A percentile compares a stretch with the other conserved stretches of the same genome.
These are phyloP conservation scores for Lichenothelia convexa DNA, from an alignment of 495 filamentous ascomycete species.

Conservation along the genomic window DNA sequence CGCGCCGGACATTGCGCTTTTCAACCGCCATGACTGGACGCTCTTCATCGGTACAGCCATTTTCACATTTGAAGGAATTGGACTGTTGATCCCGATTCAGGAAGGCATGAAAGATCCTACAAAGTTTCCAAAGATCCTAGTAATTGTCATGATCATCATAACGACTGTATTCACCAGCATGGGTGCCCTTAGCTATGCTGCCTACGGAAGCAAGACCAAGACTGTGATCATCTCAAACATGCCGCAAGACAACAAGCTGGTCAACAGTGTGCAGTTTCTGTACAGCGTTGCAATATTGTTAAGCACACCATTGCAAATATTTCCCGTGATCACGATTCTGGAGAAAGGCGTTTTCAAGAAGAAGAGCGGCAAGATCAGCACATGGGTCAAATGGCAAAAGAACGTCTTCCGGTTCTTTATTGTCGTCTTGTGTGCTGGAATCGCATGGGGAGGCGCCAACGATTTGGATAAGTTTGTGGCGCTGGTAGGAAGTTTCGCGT, in stretches of 20 bases:
- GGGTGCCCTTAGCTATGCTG: conserved; percentile 86
- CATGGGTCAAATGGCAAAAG: conserved; percentile 96
- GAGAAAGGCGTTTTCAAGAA: conserved; percentile 55
- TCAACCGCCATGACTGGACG: conserved; percentile 82
- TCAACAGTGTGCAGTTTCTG: conserved; percentile 88
- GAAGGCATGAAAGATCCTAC: conserved; percentile 81
- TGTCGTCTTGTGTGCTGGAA: conserved; percentile 63
- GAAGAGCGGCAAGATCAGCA: conserved; percentile 86
- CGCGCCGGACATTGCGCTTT: conserved; percentile 64
- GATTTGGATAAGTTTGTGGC: conserved; percentile 95
- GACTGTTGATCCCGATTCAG: conserved; percentile 97
- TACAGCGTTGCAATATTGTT: conserved; percentile 89
- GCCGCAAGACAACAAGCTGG: conserved; percentile 86
- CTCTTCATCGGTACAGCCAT: conserved; percentile 97
- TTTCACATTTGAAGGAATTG: conserved; percentile 96
- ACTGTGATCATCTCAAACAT: conserved; percentile 92
- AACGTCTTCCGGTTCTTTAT: conserved; percentile 87
- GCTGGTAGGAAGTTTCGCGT: conserved; percentile 90
- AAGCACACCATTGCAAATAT: conserved; percentile 86
- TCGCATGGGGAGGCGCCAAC: conserved; percentile 82
- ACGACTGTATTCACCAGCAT: conserved; percentile 77
- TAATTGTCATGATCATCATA: conserved; percentile 82
- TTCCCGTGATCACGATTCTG: conserved; percentile 78
- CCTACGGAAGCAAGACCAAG: conserved; percentile 84
- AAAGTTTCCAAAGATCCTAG: conserved; percentile 76